Evolutionary conservation across 495 filamentous ascomycete genomes (phyloP), one percentile per base, ranked within the genome.

Genomic region (Hypomontagnella submonticulosa): DNA sequence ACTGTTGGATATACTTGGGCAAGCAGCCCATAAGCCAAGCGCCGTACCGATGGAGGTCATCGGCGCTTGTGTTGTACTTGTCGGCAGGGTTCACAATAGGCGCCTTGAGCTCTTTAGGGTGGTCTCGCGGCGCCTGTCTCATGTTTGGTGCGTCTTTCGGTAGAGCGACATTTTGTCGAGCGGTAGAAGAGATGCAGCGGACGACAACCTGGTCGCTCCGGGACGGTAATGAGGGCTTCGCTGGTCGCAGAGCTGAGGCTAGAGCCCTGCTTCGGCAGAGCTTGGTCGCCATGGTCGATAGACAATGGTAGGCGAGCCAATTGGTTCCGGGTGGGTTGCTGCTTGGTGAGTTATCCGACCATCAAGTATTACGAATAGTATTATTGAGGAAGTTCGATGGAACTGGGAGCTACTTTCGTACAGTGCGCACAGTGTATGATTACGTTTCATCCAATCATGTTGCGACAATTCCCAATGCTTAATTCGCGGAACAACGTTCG

Each of bases 1-100:
- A 97, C 78, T 99, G 96, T 81, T 99, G 96, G 70, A 99, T 87
- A 78, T 97, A 96, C 83, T 97, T 98, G 57, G 96, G 96, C 61
- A 99, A 82, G 75, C 92, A 96, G 57, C 93, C 94, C 84, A 98
- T 90, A 71, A 99, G 85, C 81, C 97, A 99, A 73, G 95, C 87
- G 66, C 96, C 96, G 74, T 99, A 99, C 66, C 84, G 88, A 83
- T 98, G 95, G 66, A 98, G 82, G 71, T 85, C 79, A 62, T 95
- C 89, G 70, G 90, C 85, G 80, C 94, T 91, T 68, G 88, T 88
- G 75, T 88, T 77, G 79, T 93, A 95, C 77, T 95, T 97, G 83
- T 97, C 93, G 74, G 90, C 84, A 15, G 93, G 94, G 80, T 98
- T 98, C 68, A 97, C 85, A 61, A 95, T 78, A 48, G 94, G 91